Percentiles rank a stretch among this genome's conserved stretches.
phyloP scores from a whole-genome alignment of 768 basidiomycete genomes.

The Psilocybe sp. region DNA sequence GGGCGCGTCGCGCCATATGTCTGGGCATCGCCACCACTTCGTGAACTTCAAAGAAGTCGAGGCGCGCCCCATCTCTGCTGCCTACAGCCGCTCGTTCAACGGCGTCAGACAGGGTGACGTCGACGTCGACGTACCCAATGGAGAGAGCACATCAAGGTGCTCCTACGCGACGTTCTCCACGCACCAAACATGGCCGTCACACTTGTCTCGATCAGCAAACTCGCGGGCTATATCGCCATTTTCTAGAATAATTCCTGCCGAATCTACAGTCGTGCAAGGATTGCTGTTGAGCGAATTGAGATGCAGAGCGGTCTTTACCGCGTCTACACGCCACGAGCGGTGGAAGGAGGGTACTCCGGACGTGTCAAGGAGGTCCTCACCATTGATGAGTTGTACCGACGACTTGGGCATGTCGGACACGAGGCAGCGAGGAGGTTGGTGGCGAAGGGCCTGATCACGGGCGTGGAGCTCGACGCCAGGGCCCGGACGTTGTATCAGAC shows the following conservation, averaged over 20 bases:
- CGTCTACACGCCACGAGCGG: conserved; percentile 8
- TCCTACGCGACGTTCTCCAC: conserved; percentile 18
- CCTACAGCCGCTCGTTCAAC: conserved; percentile 20
- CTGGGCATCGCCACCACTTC: conserved; percentile 12
- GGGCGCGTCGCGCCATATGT: conserved; percentile 13
- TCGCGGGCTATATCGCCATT: conserved; percentile 3
- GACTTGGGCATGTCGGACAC: conserved; percentile 22
- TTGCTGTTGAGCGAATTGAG: conserved; percentile 3
- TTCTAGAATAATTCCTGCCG: conserved; percentile 4
- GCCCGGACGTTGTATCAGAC: too few species aligned
- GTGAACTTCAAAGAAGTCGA: conserved; percentile 16
- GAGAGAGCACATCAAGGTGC: conserved; percentile 9
- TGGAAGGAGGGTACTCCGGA: conserved; percentile 8
- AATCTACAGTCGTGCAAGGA: neutral
- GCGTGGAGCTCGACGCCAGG: conserved; percentile 20
- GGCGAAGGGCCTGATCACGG: conserved; percentile 17
- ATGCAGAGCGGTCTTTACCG: conserved; percentile 17
- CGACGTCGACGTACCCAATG: conserved; percentile 19
- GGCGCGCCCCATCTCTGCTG: conserved; percentile 16
- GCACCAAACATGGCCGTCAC: conserved; percentile 15
- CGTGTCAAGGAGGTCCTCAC: conserved; percentile 11
- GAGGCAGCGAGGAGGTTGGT: conserved; percentile 18
- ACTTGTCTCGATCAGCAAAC: conserved; percentile 12
- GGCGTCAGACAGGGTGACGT: conserved; percentile 20
- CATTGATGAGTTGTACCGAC: conserved; percentile 23